Base-by-base conservation (phyloP, 2,329 filamentous ascomycete genomes). In the Zasmidium citrigriseum region DNA sequence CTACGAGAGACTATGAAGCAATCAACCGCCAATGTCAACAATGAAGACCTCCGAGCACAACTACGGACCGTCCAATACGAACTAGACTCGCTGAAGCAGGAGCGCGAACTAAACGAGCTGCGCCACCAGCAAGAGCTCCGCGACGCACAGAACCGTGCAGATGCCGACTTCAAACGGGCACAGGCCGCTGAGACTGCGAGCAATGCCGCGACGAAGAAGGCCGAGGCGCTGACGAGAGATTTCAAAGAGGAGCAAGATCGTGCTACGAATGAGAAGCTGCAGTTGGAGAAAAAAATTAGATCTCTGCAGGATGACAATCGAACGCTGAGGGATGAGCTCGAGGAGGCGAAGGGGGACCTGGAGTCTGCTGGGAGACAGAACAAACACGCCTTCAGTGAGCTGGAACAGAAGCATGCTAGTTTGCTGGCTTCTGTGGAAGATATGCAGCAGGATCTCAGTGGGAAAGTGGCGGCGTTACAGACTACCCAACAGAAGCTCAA, bases 1-100 rank as follows among this genome's bases (percentile, higher is more conserved):
- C 63, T 77, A 54, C 74, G 77, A 57, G 76, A 80, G 60, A 77
- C 76, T 0, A 65, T 80, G 55, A 75, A 78, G 54, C 75, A 77
- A 54, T 79, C 78, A 7, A 74, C 74, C 11, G 60, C 59, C 22
- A 77, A 80, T 56, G 70, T 73, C 63, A 71, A 73, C 66, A 88
- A 85, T 59, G 93, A 98, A 69, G 89, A 93, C 64, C 82, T 98
- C 23, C 93, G 93, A 70, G 91, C 93, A 1, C 91, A 97, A 75
- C 81, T 98, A 45, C 95, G 93, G 61, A 90, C 91, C 0, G 79
- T 97, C 52, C 88, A 88, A 61, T 99, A 97, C 77, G 91, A 93
- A 58, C 82, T 96, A 64, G 90, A 92, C 68, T 93, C 90, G 18
- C 79, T 90, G 54, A 93, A 93, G 68, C 91, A 96, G 67, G 93